These are phyloP conservation scores for Hypocrella siamensis DNA, from an alignment of 2,329 filamentous ascomycete species.

Conservation along the genomic window DNA sequence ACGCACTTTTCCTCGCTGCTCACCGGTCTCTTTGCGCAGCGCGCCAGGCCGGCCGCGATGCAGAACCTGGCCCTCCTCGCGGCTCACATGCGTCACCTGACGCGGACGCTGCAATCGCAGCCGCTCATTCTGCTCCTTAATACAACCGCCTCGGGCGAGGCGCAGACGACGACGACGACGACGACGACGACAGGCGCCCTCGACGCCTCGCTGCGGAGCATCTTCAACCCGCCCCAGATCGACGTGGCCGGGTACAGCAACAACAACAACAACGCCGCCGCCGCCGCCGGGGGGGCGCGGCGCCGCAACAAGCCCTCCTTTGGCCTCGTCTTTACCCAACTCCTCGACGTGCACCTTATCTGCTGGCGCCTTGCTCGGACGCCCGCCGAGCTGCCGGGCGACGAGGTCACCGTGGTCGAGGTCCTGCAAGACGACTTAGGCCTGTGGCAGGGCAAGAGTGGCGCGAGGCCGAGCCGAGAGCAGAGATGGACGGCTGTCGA, in stretches of 20 bases:
- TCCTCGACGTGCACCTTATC: conserved; percentile 39
- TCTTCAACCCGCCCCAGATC: conserved; percentile 24
- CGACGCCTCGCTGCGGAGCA: conserved; percentile 32
- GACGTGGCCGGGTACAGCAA: conserved; percentile 6
- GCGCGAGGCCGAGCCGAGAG: conserved; percentile 22
- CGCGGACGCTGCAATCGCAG: conserved; percentile 21
- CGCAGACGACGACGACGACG: conserved; percentile 1
- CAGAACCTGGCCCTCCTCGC: conserved; percentile 29
- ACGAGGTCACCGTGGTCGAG: conserved; percentile 28
- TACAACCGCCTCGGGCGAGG: conserved; percentile 19
- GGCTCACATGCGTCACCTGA: conserved; percentile 27
- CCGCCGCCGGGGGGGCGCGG: conserved; percentile 6
- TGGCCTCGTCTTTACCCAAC: conserved; percentile 36
- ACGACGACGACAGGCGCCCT: conserved; percentile 6
- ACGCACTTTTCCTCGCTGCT: conserved; percentile 39
- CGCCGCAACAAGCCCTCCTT: conserved; percentile 32
- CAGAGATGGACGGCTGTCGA: conserved; percentile 37
- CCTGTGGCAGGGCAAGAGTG: conserved; percentile 22
- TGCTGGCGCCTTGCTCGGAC: conserved; percentile 27
- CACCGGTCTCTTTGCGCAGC: conserved; percentile 33
- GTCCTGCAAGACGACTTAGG: conserved; percentile 35
- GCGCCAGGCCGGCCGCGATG: conserved; percentile 31
- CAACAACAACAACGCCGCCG: neutral
- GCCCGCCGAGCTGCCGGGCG: neutral
- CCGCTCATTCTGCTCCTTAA: conserved; percentile 41